Base-by-base conservation (phyloP, 1,139 yeast species). In the Nadsonia starkeyi-henricii region DNA sequence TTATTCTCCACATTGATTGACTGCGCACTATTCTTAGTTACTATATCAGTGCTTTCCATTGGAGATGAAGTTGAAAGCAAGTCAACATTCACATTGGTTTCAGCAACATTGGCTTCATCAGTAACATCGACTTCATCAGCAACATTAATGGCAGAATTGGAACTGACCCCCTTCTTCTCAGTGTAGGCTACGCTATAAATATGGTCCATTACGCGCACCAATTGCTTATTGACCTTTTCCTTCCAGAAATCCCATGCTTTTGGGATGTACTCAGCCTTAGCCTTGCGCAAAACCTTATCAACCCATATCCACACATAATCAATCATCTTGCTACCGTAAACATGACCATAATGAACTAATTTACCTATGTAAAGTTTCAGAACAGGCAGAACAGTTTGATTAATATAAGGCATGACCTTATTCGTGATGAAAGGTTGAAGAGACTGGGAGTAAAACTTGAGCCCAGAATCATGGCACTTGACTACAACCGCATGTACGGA, bases 391-490 rank as follows among this genome's bases (percentile, higher is more conserved):
- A 37, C n/a, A 3, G 42, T 20, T 13, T 44, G 41, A 7, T 44
- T 39, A 20, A 45, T 44, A 41, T 48, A 39, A 15, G 53, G 54
- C 17, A 44, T 48, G 2, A 52, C 50, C 19, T 47, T 50, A 18
- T 51, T 50, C 20, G 43, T 46, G 46, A 54, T 47, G 20, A 49
- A 26, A 17, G 51, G 48, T 2, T 44, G 45, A 5, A 45, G 52
- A 36, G 44, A 21, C 15, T 23, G 45, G 26, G 41, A 13, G 20
- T 45, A 48, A 1, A 56, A 55, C 37, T 51, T 52, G 15, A 53
- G 45, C 44, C 52, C 51, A 9, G 51, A 43, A 12, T 42, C 45
- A 39, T 53, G 51, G 23, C 30, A 50, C 21, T 33, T 33, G 39
- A 33, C 49, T 43, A 41, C 15, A 4, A 42, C 43, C 26, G 46